Percentiles rank a stretch among this genome's conserved stretches.
These are phyloP conservation scores for Eucommia ulmoides DNA, from an alignment of 257 asterid species.

Conservation along the genomic window DNA sequence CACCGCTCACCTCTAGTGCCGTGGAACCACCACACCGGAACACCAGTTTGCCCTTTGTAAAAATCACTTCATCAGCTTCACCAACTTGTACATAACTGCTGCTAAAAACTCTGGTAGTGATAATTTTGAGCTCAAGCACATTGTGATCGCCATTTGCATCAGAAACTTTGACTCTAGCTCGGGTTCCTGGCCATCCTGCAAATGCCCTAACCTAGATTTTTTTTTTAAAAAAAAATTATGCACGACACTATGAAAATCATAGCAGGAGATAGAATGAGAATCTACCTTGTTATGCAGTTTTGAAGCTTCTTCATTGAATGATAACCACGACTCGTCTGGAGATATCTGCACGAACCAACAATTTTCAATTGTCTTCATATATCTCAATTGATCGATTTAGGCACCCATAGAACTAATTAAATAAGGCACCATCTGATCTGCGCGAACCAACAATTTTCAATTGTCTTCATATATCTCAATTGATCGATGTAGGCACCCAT, in stretches of 20 bases:
- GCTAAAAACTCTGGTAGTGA: conserved; percentile 50
- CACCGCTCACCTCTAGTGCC: conserved; percentile 57
- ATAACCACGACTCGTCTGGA: conserved; percentile 78
- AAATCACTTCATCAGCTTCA: conserved; percentile 40
- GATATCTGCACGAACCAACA: conserved; percentile 37
- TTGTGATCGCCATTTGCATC: conserved; percentile 31
- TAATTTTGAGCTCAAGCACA: conserved; percentile 57
- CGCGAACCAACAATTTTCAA: background rate
- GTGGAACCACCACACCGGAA: conserved; percentile 66
- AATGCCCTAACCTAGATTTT: conserved; percentile 91
- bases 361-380: background rate
- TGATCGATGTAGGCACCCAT: too few species aligned
- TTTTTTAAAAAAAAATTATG: too few species aligned
- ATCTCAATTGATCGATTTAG: too few species aligned
- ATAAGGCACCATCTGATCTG: background rate
- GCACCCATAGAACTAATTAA: background rate
- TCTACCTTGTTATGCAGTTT: conserved; percentile 84
- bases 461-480: background rate
- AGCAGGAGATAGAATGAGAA: conserved; percentile 8
- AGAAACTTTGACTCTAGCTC: conserved; percentile 48
- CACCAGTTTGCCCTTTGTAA: conserved; percentile 51
- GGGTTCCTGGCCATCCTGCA: conserved; percentile 99
- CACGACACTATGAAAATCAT: too few species aligned
- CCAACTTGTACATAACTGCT: conserved; percentile 19
- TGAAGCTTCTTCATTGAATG: conserved; percentile 58